These are phyloP conservation scores for Kodamaea fungicola DNA, from an alignment of 1,139 yeast genomes.

Conservation along the genomic window DNA sequence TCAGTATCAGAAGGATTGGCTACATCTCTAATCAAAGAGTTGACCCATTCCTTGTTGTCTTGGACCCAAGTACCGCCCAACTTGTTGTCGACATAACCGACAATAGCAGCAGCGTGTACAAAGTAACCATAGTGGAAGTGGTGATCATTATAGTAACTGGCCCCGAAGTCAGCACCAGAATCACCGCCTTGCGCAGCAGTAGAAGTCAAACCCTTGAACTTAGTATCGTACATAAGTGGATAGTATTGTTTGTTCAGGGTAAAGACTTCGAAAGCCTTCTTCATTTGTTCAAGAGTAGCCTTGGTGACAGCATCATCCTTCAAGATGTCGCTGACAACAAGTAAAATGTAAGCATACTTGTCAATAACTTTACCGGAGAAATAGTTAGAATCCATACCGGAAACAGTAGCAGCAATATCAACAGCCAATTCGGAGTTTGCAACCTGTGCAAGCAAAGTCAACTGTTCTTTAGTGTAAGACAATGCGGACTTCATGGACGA, in stretches of 20 bases:
- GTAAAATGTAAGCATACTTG: conserved; percentile 68
- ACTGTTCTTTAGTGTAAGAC: conserved; percentile 48
- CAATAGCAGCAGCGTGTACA: conserved; percentile 74
- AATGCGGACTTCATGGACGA: conserved; percentile 26
- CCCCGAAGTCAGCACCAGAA: conserved; percentile 44
- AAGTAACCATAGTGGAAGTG: conserved; percentile 82
- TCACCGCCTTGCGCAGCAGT: conserved; percentile 53
- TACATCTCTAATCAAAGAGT: conserved; percentile 65
- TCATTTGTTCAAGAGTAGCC: conserved; percentile 45
- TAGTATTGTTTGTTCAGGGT: conserved; percentile 48
- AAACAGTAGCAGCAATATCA: conserved; percentile 51
- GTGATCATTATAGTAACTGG: conserved; percentile 69
- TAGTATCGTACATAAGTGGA: conserved; percentile 69
- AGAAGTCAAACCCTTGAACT: conserved; percentile 66
- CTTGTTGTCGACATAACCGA: conserved; percentile 60
- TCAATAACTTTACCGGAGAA: conserved; percentile 70
- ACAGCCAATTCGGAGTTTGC: conserved; percentile 59
- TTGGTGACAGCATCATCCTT: conserved; percentile 49
- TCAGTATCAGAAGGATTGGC: conserved; percentile 68
- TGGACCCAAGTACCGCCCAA: conserved; percentile 64
- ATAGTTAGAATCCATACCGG: conserved; percentile 52
- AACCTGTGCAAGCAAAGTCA: conserved; percentile 47
- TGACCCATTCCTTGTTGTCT: conserved; percentile 64
- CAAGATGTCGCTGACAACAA: conserved; percentile 60
- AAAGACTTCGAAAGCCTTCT: conserved; percentile 52